Percentiles rank a stretch among this genome's conserved stretches.
Evolutionary conservation across 2,329 filamentous ascomycete genomes (phyloP).

Genomic region (Hypoxylon sp.): DNA sequence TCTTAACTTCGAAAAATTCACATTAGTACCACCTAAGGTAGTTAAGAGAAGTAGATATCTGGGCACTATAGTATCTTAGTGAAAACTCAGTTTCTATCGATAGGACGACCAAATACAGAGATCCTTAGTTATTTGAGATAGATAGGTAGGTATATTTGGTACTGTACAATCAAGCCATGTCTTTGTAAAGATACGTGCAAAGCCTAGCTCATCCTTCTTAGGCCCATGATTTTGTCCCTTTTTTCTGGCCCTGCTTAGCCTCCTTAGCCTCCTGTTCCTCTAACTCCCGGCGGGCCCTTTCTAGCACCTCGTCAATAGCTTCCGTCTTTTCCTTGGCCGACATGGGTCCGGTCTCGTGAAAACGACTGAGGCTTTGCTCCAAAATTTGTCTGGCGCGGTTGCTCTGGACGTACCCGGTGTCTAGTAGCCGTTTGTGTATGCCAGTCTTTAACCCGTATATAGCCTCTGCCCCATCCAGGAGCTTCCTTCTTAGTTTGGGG

Average conservation of each 20-base stretch:
- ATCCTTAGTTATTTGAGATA: conserved; percentile 11
- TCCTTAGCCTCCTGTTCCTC: not conserved
- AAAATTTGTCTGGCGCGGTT: conserved; percentile 41
- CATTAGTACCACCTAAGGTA: no score
- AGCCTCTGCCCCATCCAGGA: conserved; percentile 55
- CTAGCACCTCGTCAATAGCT: conserved; percentile 43
- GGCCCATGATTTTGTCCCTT: conserved; percentile 23
- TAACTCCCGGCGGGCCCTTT: conserved; percentile 1
- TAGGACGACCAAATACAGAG: not conserved
- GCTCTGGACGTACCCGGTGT: not conserved
- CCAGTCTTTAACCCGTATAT: conserved; percentile 45
- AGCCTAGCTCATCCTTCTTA: conserved; percentile 4
- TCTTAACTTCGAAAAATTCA: no score
- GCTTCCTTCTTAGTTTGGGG: conserved; percentile 37
- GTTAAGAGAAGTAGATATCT: not conserved
- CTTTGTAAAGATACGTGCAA: not conserved
- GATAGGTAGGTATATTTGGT: not conserved
- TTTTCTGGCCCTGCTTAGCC: conserved; percentile 2
- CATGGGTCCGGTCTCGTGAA: not conserved
- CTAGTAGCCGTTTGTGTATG: no score
- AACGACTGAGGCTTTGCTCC: conserved; percentile 10
- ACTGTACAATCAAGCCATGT: conserved; percentile 14
- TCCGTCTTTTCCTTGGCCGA: conserved; percentile 37
- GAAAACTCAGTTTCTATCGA: not conserved
- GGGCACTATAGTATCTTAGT: not conserved